Percentiles rank a stretch among this genome's conserved stretches.
phyloP scores from a whole-genome alignment of 495 filamentous ascomycete genomes.

The Daldinia bambusicola region DNA sequence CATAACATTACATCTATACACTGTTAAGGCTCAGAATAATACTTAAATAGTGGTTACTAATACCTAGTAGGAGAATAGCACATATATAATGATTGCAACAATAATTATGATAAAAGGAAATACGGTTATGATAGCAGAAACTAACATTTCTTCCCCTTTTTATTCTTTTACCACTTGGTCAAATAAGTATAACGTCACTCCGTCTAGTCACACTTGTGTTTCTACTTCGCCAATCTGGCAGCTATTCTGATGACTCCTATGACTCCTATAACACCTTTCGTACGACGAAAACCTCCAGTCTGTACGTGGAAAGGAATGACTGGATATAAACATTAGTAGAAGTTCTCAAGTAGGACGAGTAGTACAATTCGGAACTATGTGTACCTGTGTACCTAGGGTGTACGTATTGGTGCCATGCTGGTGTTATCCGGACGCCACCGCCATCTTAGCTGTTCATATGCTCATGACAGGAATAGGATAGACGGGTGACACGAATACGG shows the following conservation, averaged over 20 bases:
- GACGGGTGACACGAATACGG: not conserved
- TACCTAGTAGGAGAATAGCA: too few species aligned
- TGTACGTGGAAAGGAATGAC: not conserved
- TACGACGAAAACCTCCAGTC: not conserved
- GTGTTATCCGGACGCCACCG: not conserved
- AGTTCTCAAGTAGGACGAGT: not conserved
- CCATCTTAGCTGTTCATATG: not conserved
- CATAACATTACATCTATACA: too few species aligned
- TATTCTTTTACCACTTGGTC: too few species aligned
- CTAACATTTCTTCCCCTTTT: too few species aligned
- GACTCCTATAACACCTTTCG: not conserved
- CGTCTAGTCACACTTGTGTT: too few species aligned
- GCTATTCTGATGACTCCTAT: not conserved
- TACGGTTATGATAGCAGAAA: too few species aligned
- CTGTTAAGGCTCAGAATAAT: too few species aligned
- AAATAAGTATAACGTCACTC: too few species aligned
- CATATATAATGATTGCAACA: too few species aligned
- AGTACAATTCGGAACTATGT: not conserved
- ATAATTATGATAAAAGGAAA: too few species aligned
- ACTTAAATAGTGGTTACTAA: too few species aligned
- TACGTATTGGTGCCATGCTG: not conserved
- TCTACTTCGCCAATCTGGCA: not conserved
- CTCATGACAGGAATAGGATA: not conserved
- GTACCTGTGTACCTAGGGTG: not conserved
- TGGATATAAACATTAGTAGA: not conserved